Evolutionary conservation across 345 rosid genomes (phyloP).

Genomic region (Corchorus olitorius): DNA sequence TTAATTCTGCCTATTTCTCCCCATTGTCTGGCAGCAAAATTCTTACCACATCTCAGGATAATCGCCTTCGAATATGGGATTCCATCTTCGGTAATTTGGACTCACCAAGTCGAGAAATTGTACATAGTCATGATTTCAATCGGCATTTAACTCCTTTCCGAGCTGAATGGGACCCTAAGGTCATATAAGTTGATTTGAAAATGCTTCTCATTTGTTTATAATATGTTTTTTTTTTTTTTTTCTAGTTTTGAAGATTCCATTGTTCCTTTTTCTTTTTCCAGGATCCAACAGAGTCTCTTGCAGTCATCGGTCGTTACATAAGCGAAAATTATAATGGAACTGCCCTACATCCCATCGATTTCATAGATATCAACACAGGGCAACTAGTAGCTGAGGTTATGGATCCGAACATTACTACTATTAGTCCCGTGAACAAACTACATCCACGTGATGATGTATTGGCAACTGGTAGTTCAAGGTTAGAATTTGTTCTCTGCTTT

Average conservation of each 20-base stretch:
- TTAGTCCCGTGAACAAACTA: constrained; percentile 89
- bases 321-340: constrained; percentile 89
- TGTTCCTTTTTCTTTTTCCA: constrained; percentile 30
- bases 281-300: constrained; percentile 91
- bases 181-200: constrained; percentile 24
- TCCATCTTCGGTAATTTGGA: constrained; percentile 82
- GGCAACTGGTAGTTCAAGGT: constrained; percentile 98
- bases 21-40: constrained; percentile 85
- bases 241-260: neutral
- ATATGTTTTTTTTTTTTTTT: neutral
- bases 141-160: constrained; percentile 89
- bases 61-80: constrained; percentile 90
- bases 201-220: neutral
- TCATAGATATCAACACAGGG: constrained; percentile 80
- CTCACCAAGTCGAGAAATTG: constrained; percentile 91
- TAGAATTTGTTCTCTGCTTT: constrained; percentile 8
- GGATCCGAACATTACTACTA: constrained; percentile 94
- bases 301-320: constrained; percentile 87
- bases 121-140: constrained; percentile 97
- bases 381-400: constrained; percentile 89
- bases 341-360: constrained; percentile 94
- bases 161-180: constrained; percentile 99
- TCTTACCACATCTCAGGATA: constrained; percentile 90
- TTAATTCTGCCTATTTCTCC: constrained; percentile 95
- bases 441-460: constrained; percentile 92